These are phyloP conservation scores for Endotrypanum monterogeii DNA, from an alignment of 208 protist genomes.

Conservation along the genomic window DNA sequence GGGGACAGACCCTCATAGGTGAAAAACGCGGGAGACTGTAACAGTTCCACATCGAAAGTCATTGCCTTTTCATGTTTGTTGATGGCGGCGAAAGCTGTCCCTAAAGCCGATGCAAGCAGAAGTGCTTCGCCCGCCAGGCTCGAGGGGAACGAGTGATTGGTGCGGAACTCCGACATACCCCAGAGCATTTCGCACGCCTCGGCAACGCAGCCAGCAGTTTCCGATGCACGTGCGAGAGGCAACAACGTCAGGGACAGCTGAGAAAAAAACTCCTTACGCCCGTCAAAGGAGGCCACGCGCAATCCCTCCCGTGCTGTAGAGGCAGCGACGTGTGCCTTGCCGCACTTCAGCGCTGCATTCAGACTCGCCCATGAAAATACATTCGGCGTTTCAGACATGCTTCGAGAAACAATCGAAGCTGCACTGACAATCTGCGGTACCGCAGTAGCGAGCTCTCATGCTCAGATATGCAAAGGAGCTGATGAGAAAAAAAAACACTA, in stretches of 20 bases:
- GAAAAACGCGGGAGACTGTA: conserved; percentile 29
- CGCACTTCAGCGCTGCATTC: conserved; percentile 3
- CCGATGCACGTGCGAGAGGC: background rate
- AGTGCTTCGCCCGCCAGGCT: conserved; percentile 20
- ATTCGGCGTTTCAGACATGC: background rate
- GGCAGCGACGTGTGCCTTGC: conserved; percentile 3
- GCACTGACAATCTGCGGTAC: background rate
- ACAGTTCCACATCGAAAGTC: conserved; percentile 24
- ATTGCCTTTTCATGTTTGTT: conserved; percentile 12
- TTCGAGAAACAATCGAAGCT: background rate
- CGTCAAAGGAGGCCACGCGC: background rate
- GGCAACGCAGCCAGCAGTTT: conserved; percentile 12
- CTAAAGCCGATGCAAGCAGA: conserved; percentile 10
- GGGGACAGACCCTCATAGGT: conserved; percentile 20
- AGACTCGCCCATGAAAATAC: conserved; percentile 6
- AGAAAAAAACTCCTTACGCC: conserved; percentile 18
- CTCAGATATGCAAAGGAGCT: background rate
- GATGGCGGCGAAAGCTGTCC: conserved; percentile 13
- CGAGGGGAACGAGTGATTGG: background rate
- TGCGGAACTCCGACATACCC: conserved; percentile 25
- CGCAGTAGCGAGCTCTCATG: background rate
- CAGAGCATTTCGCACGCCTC: conserved; percentile 17
- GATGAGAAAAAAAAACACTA: background rate
- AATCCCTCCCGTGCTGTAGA: background rate
- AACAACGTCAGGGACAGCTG: conserved; percentile 14